A percentile compares a stretch with the other conserved stretches of the same genome.
Conservation (phyloP, 805 yeast genomes). For the Yarrowia porcina region DNA sequence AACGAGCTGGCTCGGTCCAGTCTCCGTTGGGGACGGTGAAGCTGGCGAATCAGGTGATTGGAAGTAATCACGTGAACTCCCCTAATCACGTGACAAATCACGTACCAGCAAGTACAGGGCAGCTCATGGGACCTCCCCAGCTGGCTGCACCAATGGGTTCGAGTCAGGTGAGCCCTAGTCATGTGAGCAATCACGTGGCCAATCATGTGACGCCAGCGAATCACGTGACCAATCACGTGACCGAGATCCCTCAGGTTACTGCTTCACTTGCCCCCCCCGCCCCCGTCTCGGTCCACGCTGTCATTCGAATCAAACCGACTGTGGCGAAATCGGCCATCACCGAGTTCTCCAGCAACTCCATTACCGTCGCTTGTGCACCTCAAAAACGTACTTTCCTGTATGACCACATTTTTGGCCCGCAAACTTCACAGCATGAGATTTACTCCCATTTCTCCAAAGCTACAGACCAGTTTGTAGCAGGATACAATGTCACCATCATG, state of each 20-base stretch:
- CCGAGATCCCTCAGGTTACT: no score
- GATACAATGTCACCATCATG: slow-evolving; percentile 34
- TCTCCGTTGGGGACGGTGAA: no score
- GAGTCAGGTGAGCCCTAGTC: background rate
- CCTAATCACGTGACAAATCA: background rate
- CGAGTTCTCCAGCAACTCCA: background rate
- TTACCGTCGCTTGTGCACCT: slow-evolving; percentile 10
- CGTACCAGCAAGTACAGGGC: background rate
- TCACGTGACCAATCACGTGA: background rate
- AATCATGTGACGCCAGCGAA: background rate
- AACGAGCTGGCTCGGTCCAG: background rate
- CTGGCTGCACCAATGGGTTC: background rate
- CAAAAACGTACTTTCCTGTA: slow-evolving; percentile 27
- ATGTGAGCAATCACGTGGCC: background rate
- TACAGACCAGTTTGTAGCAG: slow-evolving; percentile 28
- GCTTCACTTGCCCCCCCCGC: no score
- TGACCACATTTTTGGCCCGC: slow-evolving; percentile 30
- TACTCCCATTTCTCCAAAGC: slow-evolving; percentile 27
- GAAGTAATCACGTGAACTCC: no score
- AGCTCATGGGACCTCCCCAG: no score
- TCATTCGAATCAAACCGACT: slow-evolving; percentile 17
- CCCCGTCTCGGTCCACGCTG: slow-evolving; percentile 1
- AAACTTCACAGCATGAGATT: slow-evolving; percentile 30
- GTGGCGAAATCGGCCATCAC: background rate
- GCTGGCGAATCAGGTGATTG: no score